Base-by-base conservation (phyloP, 306 rosid genomes). In the Delonix regia region DNA sequence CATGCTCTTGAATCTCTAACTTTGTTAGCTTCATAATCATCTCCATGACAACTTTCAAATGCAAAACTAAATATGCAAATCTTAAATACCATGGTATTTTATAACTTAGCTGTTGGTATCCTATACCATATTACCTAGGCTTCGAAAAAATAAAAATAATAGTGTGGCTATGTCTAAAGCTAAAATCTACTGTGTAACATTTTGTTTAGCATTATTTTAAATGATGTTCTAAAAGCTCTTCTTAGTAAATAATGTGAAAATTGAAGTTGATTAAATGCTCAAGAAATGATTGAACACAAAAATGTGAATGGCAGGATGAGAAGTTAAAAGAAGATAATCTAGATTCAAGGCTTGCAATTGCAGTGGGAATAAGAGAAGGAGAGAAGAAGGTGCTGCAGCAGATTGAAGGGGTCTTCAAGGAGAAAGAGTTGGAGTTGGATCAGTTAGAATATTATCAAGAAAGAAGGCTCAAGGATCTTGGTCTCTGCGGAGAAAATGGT, bases 391-490 rank as follows among this genome's bases (percentile, higher is more conserved):
- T 91, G 79, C 83, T 95, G 86, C 95, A 83, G 77, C 91, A 91
- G 80, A 88, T 95, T 70, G 93, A 87, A 63, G 88, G 64, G 69
- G 86, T 85, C 59, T 95, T 95, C 85, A 67, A 82, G 82, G 88
- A 76, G 76, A 90, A 94, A 83, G 97, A 95, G 72, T 45, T 33
- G 41, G 99, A 88, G 71, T 73, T 95, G 81, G 77, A 83, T 79
- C 57, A 69, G 73, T 84, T 92, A 79, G 93, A 91, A 82, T 95
- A 91, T 69, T 92, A 95, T 79, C 99, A 90, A 71, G 98, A 95
- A 82, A 87, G 99, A 78, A 87, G 98, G 88, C 97, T 95, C 81
- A 89, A 92, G 92, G 97, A 95, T 33, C 98, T 95, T 78, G 99
- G 99, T 42, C 97, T 95, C n/a, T 89, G 89, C 9, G 97, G 98